phyloP scores from a whole-genome alignment of 2,329 filamentous ascomycete genomes.

The Graphium sp. region DNA sequence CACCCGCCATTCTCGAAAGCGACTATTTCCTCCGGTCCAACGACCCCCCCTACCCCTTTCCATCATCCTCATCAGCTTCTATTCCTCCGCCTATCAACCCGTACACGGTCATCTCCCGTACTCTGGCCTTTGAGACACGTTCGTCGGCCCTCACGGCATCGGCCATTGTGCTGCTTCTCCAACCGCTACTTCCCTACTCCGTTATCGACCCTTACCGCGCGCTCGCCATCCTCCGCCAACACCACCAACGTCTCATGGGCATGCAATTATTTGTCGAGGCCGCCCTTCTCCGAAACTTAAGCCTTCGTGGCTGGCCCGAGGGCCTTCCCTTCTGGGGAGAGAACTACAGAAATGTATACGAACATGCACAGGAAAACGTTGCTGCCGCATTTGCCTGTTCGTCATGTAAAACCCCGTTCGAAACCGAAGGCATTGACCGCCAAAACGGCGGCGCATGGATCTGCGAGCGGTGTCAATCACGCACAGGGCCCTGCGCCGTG shows the following conservation, averaged over 20 bases:
- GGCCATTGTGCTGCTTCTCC: constrained; percentile 41
- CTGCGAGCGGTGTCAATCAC: constrained; percentile 35
- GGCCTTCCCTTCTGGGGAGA: constrained; percentile 34
- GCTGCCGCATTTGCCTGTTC: constrained; percentile 36
- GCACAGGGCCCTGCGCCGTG: constrained; percentile 40
- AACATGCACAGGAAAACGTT: constrained; percentile 34
- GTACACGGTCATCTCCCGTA: constrained; percentile 31
- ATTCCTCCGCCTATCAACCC: constrained; percentile 30
- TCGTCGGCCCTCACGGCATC: constrained; percentile 41
- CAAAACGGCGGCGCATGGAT: constrained; percentile 29
- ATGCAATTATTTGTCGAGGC: constrained; percentile 45
- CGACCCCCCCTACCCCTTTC: constrained; percentile 38
- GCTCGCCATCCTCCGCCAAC: constrained; percentile 37
- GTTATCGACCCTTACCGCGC: constrained; percentile 40
- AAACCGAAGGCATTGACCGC: constrained; percentile 27
- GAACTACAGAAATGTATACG: constrained; percentile 35
- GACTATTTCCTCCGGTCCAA: constrained; percentile 43
- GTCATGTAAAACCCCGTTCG: constrained; percentile 36
- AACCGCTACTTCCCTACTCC: constrained; percentile 34
- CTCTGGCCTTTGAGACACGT: constrained; percentile 37
- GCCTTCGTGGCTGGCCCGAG: constrained; percentile 36
- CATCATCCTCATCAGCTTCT: constrained; percentile 10
- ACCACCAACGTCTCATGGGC: constrained; percentile 40
- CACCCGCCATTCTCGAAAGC: constrained; percentile 24
- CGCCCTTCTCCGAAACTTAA: constrained; percentile 42